A percentile compares a stretch with the other conserved stretches of the same genome.
phyloP scores from a whole-genome alignment of 306 rosid species.

The Trifolium fragiferum region DNA sequence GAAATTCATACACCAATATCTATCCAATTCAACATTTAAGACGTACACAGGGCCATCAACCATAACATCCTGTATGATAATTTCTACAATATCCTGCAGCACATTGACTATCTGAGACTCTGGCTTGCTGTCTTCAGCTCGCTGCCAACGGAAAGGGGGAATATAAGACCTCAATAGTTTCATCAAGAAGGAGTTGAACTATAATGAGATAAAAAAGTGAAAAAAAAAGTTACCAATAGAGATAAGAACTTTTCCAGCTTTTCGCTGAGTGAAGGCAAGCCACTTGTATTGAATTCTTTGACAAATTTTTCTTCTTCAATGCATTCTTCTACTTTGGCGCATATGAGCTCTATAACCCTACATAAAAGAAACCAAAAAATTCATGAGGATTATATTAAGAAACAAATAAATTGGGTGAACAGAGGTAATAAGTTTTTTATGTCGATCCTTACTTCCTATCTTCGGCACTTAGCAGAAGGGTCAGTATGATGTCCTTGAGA shows the following conservation, averaged over 20 bases:
- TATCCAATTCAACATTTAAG: conserved; percentile 31
- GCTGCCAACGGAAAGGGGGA: conserved; percentile 55
- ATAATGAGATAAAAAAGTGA: neutral
- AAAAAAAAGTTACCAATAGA: conserved; percentile 64
- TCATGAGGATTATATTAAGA: conserved; percentile 19
- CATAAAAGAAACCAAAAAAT: conserved; percentile 43
- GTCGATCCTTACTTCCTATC: conserved; percentile 69
- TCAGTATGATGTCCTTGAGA: conserved; percentile 62
- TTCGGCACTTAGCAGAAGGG: conserved; percentile 56
- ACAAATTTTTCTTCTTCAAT: conserved; percentile 50
- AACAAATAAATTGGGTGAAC: conserved; percentile 33
- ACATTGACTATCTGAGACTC: conserved; percentile 78
- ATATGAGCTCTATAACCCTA: conserved; percentile 61
- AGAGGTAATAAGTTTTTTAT: conserved; percentile 8
- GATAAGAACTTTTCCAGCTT: conserved; percentile 82
- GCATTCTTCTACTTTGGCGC: conserved; percentile 47
- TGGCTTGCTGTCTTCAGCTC: conserved; percentile 45
- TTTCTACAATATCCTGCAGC: conserved; percentile 93
- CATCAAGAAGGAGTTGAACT: conserved; percentile 22
- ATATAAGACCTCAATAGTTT: conserved; percentile 31
- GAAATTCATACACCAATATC: neutral
- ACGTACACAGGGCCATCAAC: conserved; percentile 70
- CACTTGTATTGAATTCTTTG: conserved; percentile 72
- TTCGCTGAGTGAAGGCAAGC: conserved; percentile 81
- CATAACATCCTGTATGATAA: conserved; percentile 88